Conservation (phyloP, 2,329 filamentous ascomycete species). For the Sarocladium kiliense region DNA sequence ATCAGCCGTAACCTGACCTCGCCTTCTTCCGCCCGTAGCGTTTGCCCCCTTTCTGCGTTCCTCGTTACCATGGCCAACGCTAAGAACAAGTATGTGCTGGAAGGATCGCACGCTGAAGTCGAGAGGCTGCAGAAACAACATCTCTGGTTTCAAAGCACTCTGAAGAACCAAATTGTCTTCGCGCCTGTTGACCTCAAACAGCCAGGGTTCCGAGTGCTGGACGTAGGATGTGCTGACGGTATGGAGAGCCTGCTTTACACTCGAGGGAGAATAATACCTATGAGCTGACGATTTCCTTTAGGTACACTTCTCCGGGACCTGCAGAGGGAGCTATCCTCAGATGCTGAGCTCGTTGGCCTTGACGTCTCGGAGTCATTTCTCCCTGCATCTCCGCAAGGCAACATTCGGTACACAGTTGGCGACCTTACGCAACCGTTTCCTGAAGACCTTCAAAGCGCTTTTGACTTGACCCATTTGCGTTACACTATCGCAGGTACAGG, state of each 20-base stretch:
- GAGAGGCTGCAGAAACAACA: constrained; percentile 13
- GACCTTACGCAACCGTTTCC: constrained; percentile 11
- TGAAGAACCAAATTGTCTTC: constrained; percentile 12
- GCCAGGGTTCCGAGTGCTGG: constrained; percentile 11
- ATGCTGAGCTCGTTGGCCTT: constrained; percentile 13
- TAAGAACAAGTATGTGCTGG: constrained; percentile 8
- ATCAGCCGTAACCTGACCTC: too few relatives aligned
- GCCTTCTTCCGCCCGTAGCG: background rate
- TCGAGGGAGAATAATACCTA: background rate
- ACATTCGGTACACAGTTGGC: constrained; percentile 12
- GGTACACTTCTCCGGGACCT: constrained; percentile 14
- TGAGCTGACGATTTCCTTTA: background rate
- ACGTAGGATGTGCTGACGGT: constrained; percentile 16
- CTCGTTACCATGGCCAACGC: background rate
- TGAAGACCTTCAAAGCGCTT: background rate
- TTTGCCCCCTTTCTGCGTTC: background rate
- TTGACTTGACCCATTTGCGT: constrained; percentile 13
- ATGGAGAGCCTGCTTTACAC: background rate
- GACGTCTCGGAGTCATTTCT: constrained; percentile 13
- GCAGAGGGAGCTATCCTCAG: constrained; percentile 12
- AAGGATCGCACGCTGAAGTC: constrained; percentile 13
- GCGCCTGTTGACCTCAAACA: constrained; percentile 13
- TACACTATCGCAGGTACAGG: constrained; percentile 10
- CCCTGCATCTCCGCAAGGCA: constrained; percentile 11
- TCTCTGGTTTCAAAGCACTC: constrained; percentile 11